These are phyloP conservation scores for Fragaria vesca DNA, from an alignment of 306 rosid species.

Conservation along the genomic window DNA sequence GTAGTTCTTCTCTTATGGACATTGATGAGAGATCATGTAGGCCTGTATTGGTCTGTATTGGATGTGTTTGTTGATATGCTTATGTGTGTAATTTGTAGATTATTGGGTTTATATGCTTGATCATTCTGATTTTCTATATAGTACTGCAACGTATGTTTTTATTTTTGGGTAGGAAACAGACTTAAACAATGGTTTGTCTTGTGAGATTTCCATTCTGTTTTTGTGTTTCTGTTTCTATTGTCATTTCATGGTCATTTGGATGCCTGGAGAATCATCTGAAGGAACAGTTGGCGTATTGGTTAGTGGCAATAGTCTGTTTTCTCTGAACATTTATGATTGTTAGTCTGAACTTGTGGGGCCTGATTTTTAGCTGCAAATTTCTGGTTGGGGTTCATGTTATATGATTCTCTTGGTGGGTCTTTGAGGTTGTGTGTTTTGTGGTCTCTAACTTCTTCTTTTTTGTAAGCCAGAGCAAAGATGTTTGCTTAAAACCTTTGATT, in stretches of 20 bases:
- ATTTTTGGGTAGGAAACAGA: background rate
- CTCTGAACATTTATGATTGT: background rate
- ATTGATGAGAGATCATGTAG: background rate
- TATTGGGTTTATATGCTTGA: background rate
- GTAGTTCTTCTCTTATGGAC: background rate
- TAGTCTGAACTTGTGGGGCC: background rate
- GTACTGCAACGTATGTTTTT: background rate
- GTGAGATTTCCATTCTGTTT: too few relatives aligned
- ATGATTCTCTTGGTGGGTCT: background rate
- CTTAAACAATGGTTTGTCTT: background rate
- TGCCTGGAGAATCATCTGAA: background rate
- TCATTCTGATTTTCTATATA: background rate
- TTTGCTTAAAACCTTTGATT: background rate
- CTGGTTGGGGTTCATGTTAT: background rate
- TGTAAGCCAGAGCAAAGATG: background rate
- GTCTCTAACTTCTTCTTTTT: background rate
- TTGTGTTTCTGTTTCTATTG: too few relatives aligned
- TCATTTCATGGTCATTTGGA: background rate
- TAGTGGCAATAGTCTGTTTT: background rate
- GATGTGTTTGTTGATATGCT: constrained; percentile 1
- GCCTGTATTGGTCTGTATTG: background rate
- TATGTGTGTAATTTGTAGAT: background rate
- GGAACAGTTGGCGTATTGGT: background rate
- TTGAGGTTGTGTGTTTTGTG: background rate
- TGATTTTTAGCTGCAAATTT: background rate